Evolutionary conservation across 2,329 filamentous ascomycete species (phyloP), one percentile per base, ranked within the genome.

Genomic region (Calonectria leucothoes): DNA sequence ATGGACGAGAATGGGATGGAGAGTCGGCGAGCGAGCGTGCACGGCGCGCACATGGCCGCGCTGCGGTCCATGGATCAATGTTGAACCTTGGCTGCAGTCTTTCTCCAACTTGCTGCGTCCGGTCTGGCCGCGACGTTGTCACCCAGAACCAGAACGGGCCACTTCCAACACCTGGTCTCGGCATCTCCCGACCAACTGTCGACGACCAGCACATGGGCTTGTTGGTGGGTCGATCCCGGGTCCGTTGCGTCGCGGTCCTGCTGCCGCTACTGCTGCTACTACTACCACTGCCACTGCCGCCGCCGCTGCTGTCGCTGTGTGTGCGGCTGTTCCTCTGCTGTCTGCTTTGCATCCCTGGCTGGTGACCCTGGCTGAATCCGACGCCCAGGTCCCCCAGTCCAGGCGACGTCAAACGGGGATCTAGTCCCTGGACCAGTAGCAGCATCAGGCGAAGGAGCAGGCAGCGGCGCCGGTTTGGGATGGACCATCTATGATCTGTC

Each of bases 171-270:
- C 42, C 73, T 76, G 67, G 70, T 61, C 70, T 80, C 78, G 78
- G 78, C 66, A 80, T 74, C 74, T 78, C 75, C 78, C 78, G 78
- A 77, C 68, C 72, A 74, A 68, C 70, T 75, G 69, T 75, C 73
- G 70, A 59, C 33, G 55, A 74, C 74, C 55, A 75, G 70, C 68
- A 71, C 72, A 73, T 74, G 76, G 69, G 72, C 66, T 69, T 61
- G 70, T 69, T 61, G 55, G 65, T 71, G 70, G 71, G 59, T 72
- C 72, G 42, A 66, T 69, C 72, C 75, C 69, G 64, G 70, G 66
- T 69, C 66, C 75, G 71, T 61, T 72, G 63, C 73, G 70, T 74
- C 70, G 70, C 70, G 74, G 66, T 67, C 55, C 70, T 69, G 4
- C 39, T 45, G 20, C 39, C n/a, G 20, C 39, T 45, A 15, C 35